These are phyloP conservation scores for Scheffersomyces lignosus DNA, from an alignment of 805 yeast genomes.

Conservation along the genomic window DNA sequence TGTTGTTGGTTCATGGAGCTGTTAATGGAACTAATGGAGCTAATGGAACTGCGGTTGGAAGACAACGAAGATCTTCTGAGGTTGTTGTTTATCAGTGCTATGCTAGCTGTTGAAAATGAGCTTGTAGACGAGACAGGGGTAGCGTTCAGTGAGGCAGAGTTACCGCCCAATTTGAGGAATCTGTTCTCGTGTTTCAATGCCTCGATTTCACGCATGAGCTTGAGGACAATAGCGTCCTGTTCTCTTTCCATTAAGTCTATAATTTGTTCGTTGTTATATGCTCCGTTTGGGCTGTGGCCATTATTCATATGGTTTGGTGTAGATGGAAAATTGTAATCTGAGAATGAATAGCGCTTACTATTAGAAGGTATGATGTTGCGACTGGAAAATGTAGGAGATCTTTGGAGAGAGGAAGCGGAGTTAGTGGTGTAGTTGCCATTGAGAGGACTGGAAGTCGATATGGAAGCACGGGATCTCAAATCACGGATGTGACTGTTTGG, in stretches of 20 bases:
- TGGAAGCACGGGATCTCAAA: neutral
- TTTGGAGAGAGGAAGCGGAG: conserved; percentile 6
- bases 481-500: neutral
- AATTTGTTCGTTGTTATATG: conserved; percentile 43
- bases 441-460: neutral
- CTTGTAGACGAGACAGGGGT: neutral
- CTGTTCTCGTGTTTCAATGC: conserved; percentile 54
- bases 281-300: conserved; percentile 2
- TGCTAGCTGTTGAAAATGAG: neutral
- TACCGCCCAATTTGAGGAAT: conserved; percentile 23
- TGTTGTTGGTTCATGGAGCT: neutral
- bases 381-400: conserved; percentile 10
- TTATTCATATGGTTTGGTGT: too few relatives aligned
- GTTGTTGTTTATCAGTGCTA: neutral
- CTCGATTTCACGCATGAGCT: conserved; percentile 62
- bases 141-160: neutral
- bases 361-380: conserved; percentile 1
- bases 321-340: conserved; percentile 8
- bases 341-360: conserved; percentile 7
- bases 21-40: neutral
- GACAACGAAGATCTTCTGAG: neutral
- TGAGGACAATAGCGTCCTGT: conserved; percentile 72
- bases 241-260: conserved; percentile 68
- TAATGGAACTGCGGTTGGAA: conserved; percentile 1
- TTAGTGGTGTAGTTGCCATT: conserved; percentile 8